Evolutionary conservation across 495 filamentous ascomycete species (phyloP).

Genomic region (Penicillium taxi): DNA sequence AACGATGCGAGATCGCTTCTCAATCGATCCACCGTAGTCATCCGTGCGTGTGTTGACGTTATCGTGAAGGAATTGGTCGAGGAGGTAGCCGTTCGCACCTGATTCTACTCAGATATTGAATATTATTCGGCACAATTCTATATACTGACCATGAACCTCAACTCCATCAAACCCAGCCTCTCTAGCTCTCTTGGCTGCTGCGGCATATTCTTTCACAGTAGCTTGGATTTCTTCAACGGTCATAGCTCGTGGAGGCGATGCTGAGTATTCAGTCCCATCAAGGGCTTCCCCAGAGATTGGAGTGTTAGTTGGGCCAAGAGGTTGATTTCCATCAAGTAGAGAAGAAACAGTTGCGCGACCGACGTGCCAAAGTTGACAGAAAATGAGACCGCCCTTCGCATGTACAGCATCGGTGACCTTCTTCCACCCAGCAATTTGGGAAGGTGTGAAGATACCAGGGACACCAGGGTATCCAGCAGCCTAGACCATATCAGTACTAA

Average conservation of each 20-base stretch:
- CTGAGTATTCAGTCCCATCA: slow-evolving; percentile 22
- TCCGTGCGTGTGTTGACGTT: slow-evolving; percentile 46
- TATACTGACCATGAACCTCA: slow-evolving; percentile 41
- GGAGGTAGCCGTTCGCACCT: slow-evolving; percentile 47
- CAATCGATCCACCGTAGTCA: slow-evolving; percentile 42
- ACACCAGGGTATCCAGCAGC: slow-evolving; percentile 36
- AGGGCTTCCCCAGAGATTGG: slow-evolving; percentile 20
- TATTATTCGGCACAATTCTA: not conserved
- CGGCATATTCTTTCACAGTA: slow-evolving; percentile 40
- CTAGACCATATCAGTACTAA: slow-evolving; percentile 6
- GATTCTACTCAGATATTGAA: not conserved
- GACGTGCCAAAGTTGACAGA: slow-evolving; percentile 46
- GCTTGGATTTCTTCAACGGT: slow-evolving; percentile 37
- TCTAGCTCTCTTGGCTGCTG: slow-evolving; percentile 52
- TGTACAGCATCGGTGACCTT: slow-evolving; percentile 46
- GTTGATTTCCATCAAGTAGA: slow-evolving; percentile 19
- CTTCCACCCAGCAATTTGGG: slow-evolving; percentile 43
- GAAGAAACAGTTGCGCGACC: slow-evolving; percentile 39
- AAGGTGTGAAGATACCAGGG: slow-evolving; percentile 39
- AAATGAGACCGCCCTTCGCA: slow-evolving; percentile 41
- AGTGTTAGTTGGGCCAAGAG: slow-evolving; percentile 16
- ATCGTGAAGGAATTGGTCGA: slow-evolving; percentile 47
- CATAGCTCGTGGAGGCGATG: slow-evolving; percentile 33
- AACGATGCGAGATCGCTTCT: slow-evolving; percentile 42
- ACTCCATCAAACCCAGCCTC: slow-evolving; percentile 56